Conservation (phyloP, 169 alveolate species). For the Plasmodium sp. region DNA sequence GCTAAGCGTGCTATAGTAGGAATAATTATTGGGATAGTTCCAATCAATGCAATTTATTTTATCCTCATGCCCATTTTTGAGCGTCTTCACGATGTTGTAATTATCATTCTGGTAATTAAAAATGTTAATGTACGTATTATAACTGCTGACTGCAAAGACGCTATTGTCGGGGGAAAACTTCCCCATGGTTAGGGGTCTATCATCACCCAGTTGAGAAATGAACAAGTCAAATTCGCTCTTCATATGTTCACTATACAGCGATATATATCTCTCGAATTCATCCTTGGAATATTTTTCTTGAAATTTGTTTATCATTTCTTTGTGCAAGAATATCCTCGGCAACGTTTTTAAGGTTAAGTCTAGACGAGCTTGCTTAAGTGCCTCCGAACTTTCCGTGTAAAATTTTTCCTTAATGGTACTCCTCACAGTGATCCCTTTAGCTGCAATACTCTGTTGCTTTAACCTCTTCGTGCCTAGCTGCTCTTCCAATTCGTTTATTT, state of each 20-base stretch:
- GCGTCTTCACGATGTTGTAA: slow-evolving; percentile 67
- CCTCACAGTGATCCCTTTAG: background rate
- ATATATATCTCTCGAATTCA: slow-evolving; percentile 82
- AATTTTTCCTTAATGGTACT: slow-evolving; percentile 71
- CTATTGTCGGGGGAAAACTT: slow-evolving; percentile 84
- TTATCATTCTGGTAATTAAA: slow-evolving; percentile 75
- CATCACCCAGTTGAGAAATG: slow-evolving; percentile 82
- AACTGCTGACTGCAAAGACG: slow-evolving; percentile 77
- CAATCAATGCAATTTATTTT: slow-evolving; percentile 84
- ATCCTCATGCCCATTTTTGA: slow-evolving; percentile 80
- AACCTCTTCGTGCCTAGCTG: slow-evolving; percentile 71
- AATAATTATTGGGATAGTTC: slow-evolving; percentile 77
- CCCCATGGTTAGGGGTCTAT: slow-evolving; percentile 85
- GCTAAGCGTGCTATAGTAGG: slow-evolving; percentile 68
- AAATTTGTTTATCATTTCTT: slow-evolving; percentile 77
- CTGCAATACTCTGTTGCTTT: background rate
- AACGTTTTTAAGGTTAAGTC: slow-evolving; percentile 74
- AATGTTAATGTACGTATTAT: slow-evolving; percentile 67
- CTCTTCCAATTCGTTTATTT: slow-evolving; percentile 70
- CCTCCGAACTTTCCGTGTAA: slow-evolving; percentile 81
- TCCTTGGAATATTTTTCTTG: slow-evolving; percentile 75
- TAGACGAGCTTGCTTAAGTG: slow-evolving; percentile 72
- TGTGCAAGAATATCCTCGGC: slow-evolving; percentile 73
- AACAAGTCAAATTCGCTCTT: slow-evolving; percentile 77
- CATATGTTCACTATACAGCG: slow-evolving; percentile 76